Evolutionary conservation across 2,329 filamentous ascomycete species (phyloP), one percentile per base, ranked within the genome.

Genomic region (Cordyceps militaris): DNA sequence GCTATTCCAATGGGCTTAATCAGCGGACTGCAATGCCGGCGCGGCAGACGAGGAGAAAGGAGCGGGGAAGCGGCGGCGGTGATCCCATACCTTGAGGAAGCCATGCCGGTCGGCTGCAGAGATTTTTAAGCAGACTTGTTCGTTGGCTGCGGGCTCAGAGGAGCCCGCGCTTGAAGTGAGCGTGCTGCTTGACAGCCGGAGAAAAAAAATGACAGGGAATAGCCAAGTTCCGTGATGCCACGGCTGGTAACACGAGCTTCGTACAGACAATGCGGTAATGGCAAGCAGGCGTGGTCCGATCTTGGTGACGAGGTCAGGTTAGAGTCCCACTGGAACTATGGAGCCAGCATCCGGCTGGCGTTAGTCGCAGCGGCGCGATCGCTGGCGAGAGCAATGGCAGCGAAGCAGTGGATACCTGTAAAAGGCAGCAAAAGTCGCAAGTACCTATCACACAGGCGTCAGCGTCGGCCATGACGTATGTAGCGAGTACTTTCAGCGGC

Each of bases 1-100:
- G 63, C 34, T 59, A 61, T 38, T 42, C 49, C 59, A 59, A 60
- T 61, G 63, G 62, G 60, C 32, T 59, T 54, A 54, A 62, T 62
- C 47, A 63, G 60, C 57, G 34, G 64, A 63, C 57, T 62, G 55
- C 44, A 10, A 56, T 38, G 34, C 32, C 34, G 53, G 36, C 14
- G 47, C 34, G n/a, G 32, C 4, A 49, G 34, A 43, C 38, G 34
- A 38, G 11, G 43, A 16, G 24, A 30, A 34, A 47, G 44, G 24
- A 47, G 32, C 28, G 46, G 57, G 16, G 38, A 40, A 10, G 34
- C 23, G 40, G 26, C 9, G 24, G 34, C 9, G 42, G 26, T 48
- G 42, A 58, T 44, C 32, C n/a, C 50, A 28, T 51, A 59, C 57
- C 46, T 56, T n/a, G 52, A 56, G 38, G 59, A 60, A 30, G 59